Percentiles rank a stretch among this genome's conserved stretches.
Evolutionary conservation across 306 rosid genomes (phyloP).

Genomic region (Vigna reflexopilosa): DNA sequence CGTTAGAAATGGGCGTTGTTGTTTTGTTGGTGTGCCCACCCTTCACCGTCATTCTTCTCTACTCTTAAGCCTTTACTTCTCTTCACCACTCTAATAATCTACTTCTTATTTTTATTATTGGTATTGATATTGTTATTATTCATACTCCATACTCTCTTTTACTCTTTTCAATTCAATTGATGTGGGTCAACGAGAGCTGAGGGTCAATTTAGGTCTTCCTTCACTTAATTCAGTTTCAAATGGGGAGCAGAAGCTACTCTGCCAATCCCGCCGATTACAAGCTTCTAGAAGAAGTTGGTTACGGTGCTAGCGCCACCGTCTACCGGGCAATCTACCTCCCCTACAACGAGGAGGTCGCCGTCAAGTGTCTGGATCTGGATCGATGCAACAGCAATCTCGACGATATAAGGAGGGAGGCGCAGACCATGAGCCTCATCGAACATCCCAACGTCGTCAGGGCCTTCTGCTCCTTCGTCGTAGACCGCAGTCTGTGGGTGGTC

Average conservation of each 20-base stretch:
- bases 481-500: slow-evolving; percentile 82
- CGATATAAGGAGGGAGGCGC: slow-evolving; percentile 84
- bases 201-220: not conserved
- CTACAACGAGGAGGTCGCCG: slow-evolving; percentile 80
- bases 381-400: slow-evolving; percentile 92
- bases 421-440: slow-evolving; percentile 92
- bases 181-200: not conserved
- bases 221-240: not conserved
- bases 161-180: not conserved
- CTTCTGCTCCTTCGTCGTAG: slow-evolving; percentile 91
- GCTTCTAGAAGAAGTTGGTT: slow-evolving; percentile 97
- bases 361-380: slow-evolving; percentile 98
- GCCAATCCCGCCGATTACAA: slow-evolving; percentile 72
- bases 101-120: too few relatives aligned
- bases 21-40: slow-evolving; percentile 21
- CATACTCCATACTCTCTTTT: not conserved
- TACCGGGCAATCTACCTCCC: slow-evolving; percentile 87
- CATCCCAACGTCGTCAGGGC: slow-evolving; percentile 89
- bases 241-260: slow-evolving; percentile 50
- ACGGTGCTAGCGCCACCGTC: slow-evolving; percentile 96
- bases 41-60: not conserved
- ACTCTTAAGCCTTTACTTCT: not conserved
- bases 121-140: too few relatives aligned
- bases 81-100: not conserved
- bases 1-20: slow-evolving; percentile 32